Base-by-base conservation (phyloP, 805 yeast genomes). In the Suhomyces xylopsoci region DNA sequence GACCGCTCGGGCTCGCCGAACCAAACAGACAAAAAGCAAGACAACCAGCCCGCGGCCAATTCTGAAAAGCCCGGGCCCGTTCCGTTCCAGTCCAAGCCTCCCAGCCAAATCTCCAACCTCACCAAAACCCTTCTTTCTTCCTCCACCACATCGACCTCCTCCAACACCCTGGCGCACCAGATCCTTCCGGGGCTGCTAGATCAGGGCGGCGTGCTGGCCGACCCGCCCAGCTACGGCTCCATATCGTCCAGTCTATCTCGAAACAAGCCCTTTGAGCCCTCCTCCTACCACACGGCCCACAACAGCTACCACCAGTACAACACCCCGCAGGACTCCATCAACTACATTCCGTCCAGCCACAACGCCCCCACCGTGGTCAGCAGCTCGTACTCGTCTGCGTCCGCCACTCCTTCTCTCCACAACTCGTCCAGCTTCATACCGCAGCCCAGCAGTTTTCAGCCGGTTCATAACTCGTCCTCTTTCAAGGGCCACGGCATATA, bases 301-400 rank as follows among this genome's bases (percentile, higher is more conserved):
- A 24, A 45, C 41, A 47, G 54, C 34, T 51, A 49, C 52, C 52
- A 51, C 45, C 49, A 46, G 41, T 28, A 48, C 34, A 47, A 41
- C 47, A 52, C 49, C 12, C 53, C 53, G 14, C 55, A 56, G 36
- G 58, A 55, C 43, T 59, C 59, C 49, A 48, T 58, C 46, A 51
- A 66, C 60, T 70, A 70, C 57, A 68, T 74, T 26, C 79, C 80
- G 42, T 62, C 76, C 44, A 68, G 72, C 49, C 76, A 78, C 59
- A 76, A 78, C 59, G 73, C 81, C 3, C 76, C 81, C 7, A 69
- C 77, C 6, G 72, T 71, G 34, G 70, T 75, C 24, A 68, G 76
- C 49, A 63, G 74, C 12, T 71, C 80, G n/a, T 76, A 77, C 54
- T 64, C 77, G 14, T 69, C 76, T n/a, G 67, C 68, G 55, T 71